Conservation (phyloP, 768 basidiomycete genomes). For the Russula virescens region DNA sequence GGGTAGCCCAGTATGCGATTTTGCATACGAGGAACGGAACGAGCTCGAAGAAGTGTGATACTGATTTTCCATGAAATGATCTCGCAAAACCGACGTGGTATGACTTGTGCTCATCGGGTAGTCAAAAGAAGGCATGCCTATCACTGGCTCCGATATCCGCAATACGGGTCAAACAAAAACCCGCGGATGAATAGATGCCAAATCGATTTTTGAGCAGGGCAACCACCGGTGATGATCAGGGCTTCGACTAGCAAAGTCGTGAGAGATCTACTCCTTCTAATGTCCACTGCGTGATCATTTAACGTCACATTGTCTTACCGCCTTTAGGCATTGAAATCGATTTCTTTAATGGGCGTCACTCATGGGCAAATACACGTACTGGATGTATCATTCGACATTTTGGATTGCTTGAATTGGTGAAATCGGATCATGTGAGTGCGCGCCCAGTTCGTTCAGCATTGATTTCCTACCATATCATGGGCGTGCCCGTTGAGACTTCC, state of each 20-base stretch:
- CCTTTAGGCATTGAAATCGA: background rate
- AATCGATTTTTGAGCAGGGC: background rate
- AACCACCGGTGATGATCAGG: background rate
- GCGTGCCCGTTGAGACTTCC: too few relatives aligned
- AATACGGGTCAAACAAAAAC: background rate
- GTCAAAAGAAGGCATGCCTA: background rate
- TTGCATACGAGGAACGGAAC: background rate
- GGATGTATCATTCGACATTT: too few relatives aligned
- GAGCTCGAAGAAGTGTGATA: background rate
- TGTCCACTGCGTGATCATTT: background rate
- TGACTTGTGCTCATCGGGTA: background rate
- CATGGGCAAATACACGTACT: too few relatives aligned
- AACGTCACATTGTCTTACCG: background rate
- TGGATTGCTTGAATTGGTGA: too few relatives aligned
- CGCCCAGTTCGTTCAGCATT: background rate
- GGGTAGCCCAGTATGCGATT: background rate
- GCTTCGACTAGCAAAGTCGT: background rate
- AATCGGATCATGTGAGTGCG: background rate
- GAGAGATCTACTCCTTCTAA: background rate
- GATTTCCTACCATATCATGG: background rate
- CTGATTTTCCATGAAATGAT: background rate
- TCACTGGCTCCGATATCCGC: background rate
- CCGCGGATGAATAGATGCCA: background rate
- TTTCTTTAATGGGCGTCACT: too few relatives aligned
- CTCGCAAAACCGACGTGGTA: background rate